These are phyloP conservation scores for Hyaloperonospora brassicae DNA, from an alignment of 352 stramenopile species.

Conservation along the genomic window DNA sequence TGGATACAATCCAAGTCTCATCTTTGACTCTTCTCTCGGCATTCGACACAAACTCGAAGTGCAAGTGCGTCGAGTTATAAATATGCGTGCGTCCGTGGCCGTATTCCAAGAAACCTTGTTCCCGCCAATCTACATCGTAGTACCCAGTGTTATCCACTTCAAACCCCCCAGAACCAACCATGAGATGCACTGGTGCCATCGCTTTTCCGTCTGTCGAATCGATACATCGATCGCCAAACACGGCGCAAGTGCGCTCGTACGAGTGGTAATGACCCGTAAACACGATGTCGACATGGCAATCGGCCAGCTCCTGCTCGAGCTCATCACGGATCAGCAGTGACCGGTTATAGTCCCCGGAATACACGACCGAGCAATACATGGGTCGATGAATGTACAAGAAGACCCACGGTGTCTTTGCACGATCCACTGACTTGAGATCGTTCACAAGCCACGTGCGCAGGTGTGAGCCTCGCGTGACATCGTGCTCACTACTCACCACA, in stretches of 20 bases:
- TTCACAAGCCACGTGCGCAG: constrained; percentile 46
- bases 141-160: constrained; percentile 33
- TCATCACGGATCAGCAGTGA: constrained; percentile 35
- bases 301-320: constrained; percentile 37
- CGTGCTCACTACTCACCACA: constrained; percentile 48
- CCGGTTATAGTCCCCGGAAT: constrained; percentile 30
- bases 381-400: constrained; percentile 54
- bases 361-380: constrained; percentile 48
- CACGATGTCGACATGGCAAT: constrained; percentile 50
- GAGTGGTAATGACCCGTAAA: constrained; percentile 54
- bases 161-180: constrained; percentile 43
- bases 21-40: constrained; percentile 26
- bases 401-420: constrained; percentile 47
- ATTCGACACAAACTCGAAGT: constrained; percentile 48
- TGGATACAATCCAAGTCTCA: constrained; percentile 40
- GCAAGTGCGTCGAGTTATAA: constrained; percentile 43
- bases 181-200: constrained; percentile 45
- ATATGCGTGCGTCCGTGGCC: constrained; percentile 51
- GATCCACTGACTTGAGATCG: constrained; percentile 44
- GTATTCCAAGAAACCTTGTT: constrained; percentile 32
- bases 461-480: constrained; percentile 35
- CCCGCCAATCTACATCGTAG: constrained; percentile 28
- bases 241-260: constrained; percentile 54
- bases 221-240: constrained; percentile 42
- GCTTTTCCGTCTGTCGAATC: constrained; percentile 28